A percentile compares a stretch with the other conserved stretches of the same genome.
phyloP scores from a whole-genome alignment of 345 rosid species.

The Syzygium jambos region DNA sequence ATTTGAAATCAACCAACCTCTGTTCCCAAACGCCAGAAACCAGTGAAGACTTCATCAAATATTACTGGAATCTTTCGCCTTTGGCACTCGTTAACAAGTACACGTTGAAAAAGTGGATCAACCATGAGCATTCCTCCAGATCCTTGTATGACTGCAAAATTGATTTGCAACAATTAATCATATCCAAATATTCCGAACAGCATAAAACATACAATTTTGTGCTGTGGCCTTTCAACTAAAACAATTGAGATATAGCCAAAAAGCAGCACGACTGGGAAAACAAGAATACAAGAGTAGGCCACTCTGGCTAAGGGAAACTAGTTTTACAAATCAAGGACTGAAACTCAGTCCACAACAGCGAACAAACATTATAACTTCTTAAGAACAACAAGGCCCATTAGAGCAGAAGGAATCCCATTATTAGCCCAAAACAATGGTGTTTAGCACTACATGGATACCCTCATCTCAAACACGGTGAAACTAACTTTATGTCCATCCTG shows the following conservation, averaged over 20 bases:
- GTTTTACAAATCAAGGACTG: neutral
- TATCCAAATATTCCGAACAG: neutral
- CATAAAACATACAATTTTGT: neutral
- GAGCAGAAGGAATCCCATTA: neutral
- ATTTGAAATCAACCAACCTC: conserved; percentile 44
- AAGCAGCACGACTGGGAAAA: neutral
- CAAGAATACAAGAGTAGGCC: neutral
- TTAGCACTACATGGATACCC: neutral
- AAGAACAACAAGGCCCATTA: neutral
- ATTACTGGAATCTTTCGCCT: conserved; percentile 69
- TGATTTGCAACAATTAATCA: neutral
- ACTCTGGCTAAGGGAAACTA: neutral
- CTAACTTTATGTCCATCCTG: neutral
- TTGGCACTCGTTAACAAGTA: conserved; percentile 77
- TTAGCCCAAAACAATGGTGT: neutral
- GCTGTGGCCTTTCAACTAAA: neutral
- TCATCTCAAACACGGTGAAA: neutral
- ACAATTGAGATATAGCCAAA: neutral
- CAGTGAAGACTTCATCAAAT: conserved; percentile 95
- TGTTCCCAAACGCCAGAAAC: conserved; percentile 93
- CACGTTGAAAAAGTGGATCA: conserved; percentile 91
- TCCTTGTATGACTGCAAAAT: conserved; percentile 68
- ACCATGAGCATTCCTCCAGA: conserved; percentile 98
- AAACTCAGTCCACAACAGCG: neutral
- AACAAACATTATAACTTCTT: neutral